phyloP scores from a whole-genome alignment of 345 rosid species.

The Brassica nigra region DNA sequence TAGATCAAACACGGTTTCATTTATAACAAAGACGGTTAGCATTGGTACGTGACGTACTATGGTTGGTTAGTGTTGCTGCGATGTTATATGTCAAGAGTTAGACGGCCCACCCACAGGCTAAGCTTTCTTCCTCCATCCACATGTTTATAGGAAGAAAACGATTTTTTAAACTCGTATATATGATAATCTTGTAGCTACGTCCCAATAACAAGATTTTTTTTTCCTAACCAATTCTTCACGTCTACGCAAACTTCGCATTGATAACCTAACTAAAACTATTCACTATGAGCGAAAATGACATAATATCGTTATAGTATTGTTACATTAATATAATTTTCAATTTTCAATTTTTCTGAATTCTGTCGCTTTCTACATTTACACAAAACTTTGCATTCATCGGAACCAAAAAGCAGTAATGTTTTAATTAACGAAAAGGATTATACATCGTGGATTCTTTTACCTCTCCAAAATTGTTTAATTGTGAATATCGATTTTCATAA shows the following conservation, averaged over 20 bases:
- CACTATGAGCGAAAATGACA: not conserved
- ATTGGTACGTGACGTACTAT: slow-evolving; percentile 2
- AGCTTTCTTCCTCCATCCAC: slow-evolving; percentile 23
- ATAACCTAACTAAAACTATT: not conserved
- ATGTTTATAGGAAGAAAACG: slow-evolving; percentile 9
- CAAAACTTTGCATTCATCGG: no score
- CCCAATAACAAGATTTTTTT: not conserved
- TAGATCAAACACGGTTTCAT: slow-evolving; percentile 8
- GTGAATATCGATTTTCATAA: no score
- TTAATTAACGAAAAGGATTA: no score
- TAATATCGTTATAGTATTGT: no score
- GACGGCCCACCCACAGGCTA: slow-evolving; percentile 37
- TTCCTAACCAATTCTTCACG: not conserved
- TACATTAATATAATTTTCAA: no score
- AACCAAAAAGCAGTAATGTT: no score
- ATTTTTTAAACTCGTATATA: not conserved
- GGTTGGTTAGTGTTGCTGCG: slow-evolving; percentile 13
- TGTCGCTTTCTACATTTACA: no score
- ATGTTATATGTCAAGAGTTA: slow-evolving; percentile 28
- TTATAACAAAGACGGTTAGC: not conserved
- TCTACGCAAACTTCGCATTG: not conserved
- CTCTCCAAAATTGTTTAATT: no score
- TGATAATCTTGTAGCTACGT: not conserved
- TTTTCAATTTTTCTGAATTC: no score
- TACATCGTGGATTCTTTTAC: no score